These are phyloP conservation scores for Termitomyces sp. DNA, from an alignment of 768 basidiomycete species.

Conservation along the genomic window DNA sequence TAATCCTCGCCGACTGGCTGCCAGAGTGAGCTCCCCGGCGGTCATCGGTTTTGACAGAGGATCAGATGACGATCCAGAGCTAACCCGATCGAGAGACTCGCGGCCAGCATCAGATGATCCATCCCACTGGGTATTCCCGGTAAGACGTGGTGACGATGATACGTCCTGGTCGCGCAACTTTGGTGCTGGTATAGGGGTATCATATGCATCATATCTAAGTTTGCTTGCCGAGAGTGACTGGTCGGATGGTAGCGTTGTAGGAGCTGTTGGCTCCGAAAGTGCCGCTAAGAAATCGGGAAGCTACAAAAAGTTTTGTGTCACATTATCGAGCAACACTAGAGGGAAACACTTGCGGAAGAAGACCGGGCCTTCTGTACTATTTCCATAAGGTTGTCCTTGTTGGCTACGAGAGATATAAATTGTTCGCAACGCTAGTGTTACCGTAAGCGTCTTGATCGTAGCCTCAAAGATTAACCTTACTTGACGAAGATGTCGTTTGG, in stretches of 20 bases:
- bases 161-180: slow-evolving; percentile 37
- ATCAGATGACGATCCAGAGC: slow-evolving; percentile 22
- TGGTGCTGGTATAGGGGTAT: slow-evolving; percentile 51
- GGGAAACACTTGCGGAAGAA: slow-evolving; percentile 47
- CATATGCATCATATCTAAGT: slow-evolving; percentile 72
- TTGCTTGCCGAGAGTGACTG: slow-evolving; percentile 37
- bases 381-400: slow-evolving; percentile 43
- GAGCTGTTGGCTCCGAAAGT: slow-evolving; percentile 26
- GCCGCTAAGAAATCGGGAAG: slow-evolving; percentile 69
- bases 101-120: slow-evolving; percentile 31
- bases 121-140: slow-evolving; percentile 34
- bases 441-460: slow-evolving; percentile 6
- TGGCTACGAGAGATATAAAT: slow-evolving; percentile 50
- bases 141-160: slow-evolving; percentile 25
- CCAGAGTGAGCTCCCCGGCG: slow-evolving; percentile 47
- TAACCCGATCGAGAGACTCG: slow-evolving; percentile 24
- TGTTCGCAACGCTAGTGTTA: slow-evolving; percentile 64
- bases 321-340: neutral
- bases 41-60: slow-evolving; percentile 29
- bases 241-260: slow-evolving; percentile 19
- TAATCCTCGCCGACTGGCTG: slow-evolving; percentile 31
- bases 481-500: slow-evolving; percentile 55
- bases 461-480: slow-evolving; percentile 34
- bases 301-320: slow-evolving; percentile 32
- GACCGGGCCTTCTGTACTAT: slow-evolving; percentile 51